A percentile compares a stretch with the other conserved stretches of the same genome.
These are phyloP conservation scores for Aureoboletus auriporus DNA, from an alignment of 768 basidiomycete species.

Conservation along the genomic window DNA sequence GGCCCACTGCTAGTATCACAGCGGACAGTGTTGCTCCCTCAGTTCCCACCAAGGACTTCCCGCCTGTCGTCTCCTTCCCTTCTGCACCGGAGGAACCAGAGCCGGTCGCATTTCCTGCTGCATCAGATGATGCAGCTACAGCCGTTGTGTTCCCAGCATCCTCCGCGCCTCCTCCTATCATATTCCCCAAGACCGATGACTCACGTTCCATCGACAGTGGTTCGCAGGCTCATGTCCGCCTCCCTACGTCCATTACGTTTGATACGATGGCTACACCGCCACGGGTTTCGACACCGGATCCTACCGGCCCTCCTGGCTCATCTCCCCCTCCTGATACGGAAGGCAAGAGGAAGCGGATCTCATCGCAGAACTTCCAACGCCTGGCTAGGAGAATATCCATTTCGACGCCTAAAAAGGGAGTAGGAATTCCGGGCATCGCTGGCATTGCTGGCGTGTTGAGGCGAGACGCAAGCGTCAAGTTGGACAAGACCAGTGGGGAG, in stretches of 20 bases:
- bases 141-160: constrained; percentile 36
- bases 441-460: constrained; percentile 28
- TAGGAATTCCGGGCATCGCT: constrained; percentile 37
- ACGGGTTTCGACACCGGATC: constrained; percentile 71
- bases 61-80: constrained; percentile 33
- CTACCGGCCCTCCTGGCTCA: constrained; percentile 47
- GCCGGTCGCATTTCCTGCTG: constrained; percentile 6
- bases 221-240: constrained; percentile 24
- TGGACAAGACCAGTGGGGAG: constrained; percentile 37
- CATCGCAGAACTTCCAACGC: constrained; percentile 83
- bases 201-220: constrained; percentile 26
- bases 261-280: constrained; percentile 54
- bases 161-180: constrained; percentile 29
- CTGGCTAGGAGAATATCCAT: constrained; percentile 72
- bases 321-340: constrained; percentile 69
- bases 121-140: constrained; percentile 10
- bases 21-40: constrained; percentile 25
- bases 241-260: constrained; percentile 53
- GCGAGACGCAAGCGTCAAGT: constrained; percentile 33
- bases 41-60: constrained; percentile 26
- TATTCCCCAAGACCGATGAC: constrained; percentile 41
- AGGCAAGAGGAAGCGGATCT: constrained; percentile 74
- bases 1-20: constrained; percentile 16
- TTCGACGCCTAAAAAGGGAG: constrained; percentile 52
- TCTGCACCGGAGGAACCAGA: constrained; percentile 17